These are phyloP conservation scores for Vittaforma corneae DNA, from an alignment of 371 early-diverging fungal species.

Conservation along the genomic window DNA sequence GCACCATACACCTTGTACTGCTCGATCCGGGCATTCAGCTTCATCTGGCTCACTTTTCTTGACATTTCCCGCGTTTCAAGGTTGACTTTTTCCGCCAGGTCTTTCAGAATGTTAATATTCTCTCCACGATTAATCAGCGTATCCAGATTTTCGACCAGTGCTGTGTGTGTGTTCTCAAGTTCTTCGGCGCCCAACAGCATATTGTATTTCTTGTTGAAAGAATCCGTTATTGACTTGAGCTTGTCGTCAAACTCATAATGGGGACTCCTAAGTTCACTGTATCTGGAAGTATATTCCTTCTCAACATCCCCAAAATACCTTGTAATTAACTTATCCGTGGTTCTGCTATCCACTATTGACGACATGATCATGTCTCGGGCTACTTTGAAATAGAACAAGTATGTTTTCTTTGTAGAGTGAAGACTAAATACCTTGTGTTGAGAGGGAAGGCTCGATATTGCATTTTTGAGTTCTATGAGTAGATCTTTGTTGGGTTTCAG, in stretches of 20 bases:
- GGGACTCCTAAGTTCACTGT: slow-evolving; percentile 8
- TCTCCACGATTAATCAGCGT: slow-evolving; percentile 40
- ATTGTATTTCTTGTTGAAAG: slow-evolving; percentile 36
- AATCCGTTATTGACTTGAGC: slow-evolving; percentile 23
- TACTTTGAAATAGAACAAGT: neutral
- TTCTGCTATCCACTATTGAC: neutral
- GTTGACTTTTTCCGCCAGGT: slow-evolving; percentile 27
- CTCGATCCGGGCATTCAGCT: slow-evolving; percentile 19
- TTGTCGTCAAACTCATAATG: slow-evolving; percentile 36
- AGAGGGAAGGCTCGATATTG: neutral
- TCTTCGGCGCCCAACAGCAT: slow-evolving; percentile 10
- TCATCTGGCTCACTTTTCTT: slow-evolving; percentile 29
- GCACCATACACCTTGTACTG: slow-evolving; percentile 37
- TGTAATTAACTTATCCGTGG: neutral
- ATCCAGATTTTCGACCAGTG: slow-evolving; percentile 45
- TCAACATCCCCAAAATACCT: slow-evolving; percentile 23
- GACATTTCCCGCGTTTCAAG: slow-evolving; percentile 37
- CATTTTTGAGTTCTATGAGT: slow-evolving; percentile 34
- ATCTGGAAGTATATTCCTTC: neutral
- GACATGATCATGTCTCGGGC: neutral
- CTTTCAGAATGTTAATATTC: slow-evolving; percentile 41
- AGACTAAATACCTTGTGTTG: slow-evolving; percentile 4
- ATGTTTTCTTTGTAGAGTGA: neutral
- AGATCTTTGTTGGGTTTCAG: slow-evolving; percentile 15
- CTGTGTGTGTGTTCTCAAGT: slow-evolving; percentile 34